Evolutionary conservation across 768 basidiomycete genomes (phyloP).

Genomic region (Termitomyces heimii): DNA sequence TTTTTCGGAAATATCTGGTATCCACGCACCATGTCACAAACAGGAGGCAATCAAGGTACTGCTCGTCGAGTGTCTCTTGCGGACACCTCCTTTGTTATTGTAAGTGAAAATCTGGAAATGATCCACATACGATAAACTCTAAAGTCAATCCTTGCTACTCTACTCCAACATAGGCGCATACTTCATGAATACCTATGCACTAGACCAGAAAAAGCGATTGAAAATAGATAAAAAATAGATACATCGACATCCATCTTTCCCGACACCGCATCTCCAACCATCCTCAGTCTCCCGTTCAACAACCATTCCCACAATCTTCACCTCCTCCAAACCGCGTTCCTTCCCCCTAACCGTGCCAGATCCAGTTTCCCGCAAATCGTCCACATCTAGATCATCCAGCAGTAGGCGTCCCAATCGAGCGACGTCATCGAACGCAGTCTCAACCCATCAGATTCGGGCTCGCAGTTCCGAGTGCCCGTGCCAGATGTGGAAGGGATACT

Average conservation of each 20-base stretch:
- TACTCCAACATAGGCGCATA: neutral
- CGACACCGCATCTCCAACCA: slow-evolving; percentile 1
- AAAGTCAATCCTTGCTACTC: neutral
- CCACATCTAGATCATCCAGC: slow-evolving; percentile 14
- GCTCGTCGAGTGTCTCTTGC: too few relatives aligned
- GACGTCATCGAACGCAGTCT: slow-evolving; percentile 14
- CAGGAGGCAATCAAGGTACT: too few relatives aligned
- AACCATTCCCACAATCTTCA: slow-evolving; percentile 22
- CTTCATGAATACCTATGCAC: neutral
- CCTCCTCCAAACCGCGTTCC: slow-evolving; percentile 17
- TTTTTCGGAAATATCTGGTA: too few relatives aligned
- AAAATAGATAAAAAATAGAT: neutral
- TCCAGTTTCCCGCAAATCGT: slow-evolving; percentile 1
- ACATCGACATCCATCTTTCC: slow-evolving; percentile 25
- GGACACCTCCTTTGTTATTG: too few relatives aligned
- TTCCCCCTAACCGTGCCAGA: slow-evolving; percentile 6
- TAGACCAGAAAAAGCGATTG: too few relatives aligned
- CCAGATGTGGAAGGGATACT: slow-evolving; percentile 31
- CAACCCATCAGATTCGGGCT: slow-evolving; percentile 26
- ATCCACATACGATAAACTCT: too few relatives aligned
- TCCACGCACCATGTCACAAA: too few relatives aligned
- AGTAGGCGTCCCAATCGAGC: slow-evolving; percentile 18
- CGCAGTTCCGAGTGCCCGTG: slow-evolving; percentile 13
- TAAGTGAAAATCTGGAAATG: too few relatives aligned
- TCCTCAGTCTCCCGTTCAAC: slow-evolving; percentile 11